phyloP scores from a whole-genome alignment of 2,329 filamentous ascomycete species.

The Pseudogymnoascus sp. region DNA sequence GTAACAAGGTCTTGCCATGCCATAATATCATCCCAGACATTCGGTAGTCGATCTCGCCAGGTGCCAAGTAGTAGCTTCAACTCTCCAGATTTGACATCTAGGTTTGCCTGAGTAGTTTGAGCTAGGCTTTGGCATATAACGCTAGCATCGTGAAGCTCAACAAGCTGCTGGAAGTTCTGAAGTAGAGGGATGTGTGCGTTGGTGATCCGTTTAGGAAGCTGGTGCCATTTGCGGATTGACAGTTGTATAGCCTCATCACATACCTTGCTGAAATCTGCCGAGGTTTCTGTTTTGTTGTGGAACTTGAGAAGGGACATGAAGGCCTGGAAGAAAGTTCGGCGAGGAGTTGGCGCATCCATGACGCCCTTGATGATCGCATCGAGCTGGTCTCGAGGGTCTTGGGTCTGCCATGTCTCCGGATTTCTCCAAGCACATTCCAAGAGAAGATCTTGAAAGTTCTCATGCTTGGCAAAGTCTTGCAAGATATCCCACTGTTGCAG shows the following conservation, averaged over 20 bases:
- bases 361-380: constrained; percentile 94
- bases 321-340: constrained; percentile 92
- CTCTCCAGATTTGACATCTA: constrained; percentile 92
- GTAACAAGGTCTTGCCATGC: constrained; percentile 99
- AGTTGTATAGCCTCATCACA: constrained; percentile 97
- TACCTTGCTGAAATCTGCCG: constrained; percentile 74
- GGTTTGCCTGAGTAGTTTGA: constrained; percentile 72
- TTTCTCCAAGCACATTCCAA: constrained; percentile 94
- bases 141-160: constrained; percentile 94
- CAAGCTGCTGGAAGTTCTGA: constrained; percentile 95
- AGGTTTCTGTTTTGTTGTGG: constrained; percentile 76
- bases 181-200: constrained; percentile 91
- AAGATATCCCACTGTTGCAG: constrained; percentile 98
- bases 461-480: constrained; percentile 95
- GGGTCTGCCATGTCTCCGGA: constrained; percentile 86
- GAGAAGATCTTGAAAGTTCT: constrained; percentile 94
- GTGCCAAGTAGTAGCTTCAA: constrained; percentile 87
- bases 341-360: constrained; percentile 91
- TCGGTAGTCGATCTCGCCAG: constrained; percentile 91
- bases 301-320: constrained; percentile 96
- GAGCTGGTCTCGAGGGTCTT: constrained; percentile 78
- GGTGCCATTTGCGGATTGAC: constrained; percentile 97
- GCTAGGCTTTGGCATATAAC: constrained; percentile 90
- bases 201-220: constrained; percentile 86
- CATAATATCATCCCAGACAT: constrained; percentile 99